Evolutionary conservation across 441 rosid genomes (phyloP).

Genomic region (Pelargonium fulgidum): DNA sequence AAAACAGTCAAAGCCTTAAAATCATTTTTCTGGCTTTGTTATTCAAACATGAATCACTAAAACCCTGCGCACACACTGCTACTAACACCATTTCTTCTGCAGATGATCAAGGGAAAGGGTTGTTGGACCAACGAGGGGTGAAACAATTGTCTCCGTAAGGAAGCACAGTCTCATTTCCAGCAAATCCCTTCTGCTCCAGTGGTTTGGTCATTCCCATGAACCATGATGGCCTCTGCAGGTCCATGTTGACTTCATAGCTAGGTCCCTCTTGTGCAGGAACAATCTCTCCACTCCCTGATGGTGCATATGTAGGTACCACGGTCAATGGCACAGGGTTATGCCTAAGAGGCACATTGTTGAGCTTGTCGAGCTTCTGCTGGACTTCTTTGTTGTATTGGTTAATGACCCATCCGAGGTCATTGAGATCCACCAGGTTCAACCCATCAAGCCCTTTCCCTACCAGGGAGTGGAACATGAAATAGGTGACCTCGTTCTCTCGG

Average conservation of each 20-base stretch:
- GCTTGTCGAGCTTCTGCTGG: not conserved
- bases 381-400: not conserved
- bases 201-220: not conserved
- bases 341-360: not conserved
- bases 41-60: not conserved
- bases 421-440: slow-evolving; percentile 3
- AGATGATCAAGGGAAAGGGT: not conserved
- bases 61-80: not conserved
- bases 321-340: not conserved
- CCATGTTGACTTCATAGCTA: not conserved
- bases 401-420: not conserved
- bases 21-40: not conserved
- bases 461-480: not conserved
- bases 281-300: not conserved
- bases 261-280: not conserved
- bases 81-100: too few species aligned
- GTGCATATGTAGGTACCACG: not conserved
- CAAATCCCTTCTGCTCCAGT: not conserved
- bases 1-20: not conserved
- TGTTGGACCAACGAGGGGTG: not conserved
- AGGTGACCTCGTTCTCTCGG: not conserved
- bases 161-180: not conserved
- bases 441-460: not conserved
- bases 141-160: not conserved
- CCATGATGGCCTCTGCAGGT: not conserved